phyloP scores from a whole-genome alignment of 805 yeast genomes.

The Saccharomyces cerevisiae region DNA sequence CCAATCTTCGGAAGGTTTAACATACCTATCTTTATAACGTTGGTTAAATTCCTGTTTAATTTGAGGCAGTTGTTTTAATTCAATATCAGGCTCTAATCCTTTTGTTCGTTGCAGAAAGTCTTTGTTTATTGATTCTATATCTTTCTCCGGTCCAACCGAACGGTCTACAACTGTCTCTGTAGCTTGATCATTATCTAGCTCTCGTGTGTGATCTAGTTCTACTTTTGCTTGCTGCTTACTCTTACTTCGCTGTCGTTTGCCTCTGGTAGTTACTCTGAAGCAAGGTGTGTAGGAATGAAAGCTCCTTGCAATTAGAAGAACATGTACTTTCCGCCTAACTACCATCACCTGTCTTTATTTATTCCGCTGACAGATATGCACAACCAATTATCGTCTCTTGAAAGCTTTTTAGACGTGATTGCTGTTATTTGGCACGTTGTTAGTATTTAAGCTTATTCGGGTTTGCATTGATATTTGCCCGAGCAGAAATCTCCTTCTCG shows the following conservation, averaged over 20 bases:
- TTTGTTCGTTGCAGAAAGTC: slow-evolving; percentile 18
- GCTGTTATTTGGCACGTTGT: not conserved
- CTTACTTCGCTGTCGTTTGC: not conserved
- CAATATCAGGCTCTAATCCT: slow-evolving; percentile 24
- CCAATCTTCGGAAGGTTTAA: slow-evolving; percentile 24
- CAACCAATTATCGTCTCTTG: not conserved
- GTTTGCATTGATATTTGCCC: not conserved
- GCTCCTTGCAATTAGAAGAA: not conserved
- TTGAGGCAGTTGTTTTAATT: slow-evolving; percentile 17
- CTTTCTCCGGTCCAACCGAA: not conserved
- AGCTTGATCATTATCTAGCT: not conserved
- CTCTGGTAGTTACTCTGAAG: not conserved
- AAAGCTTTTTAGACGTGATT: not conserved
- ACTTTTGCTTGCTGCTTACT: not conserved
- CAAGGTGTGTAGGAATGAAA: not conserved
- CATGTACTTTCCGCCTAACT: not conserved
- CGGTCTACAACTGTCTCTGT: not conserved
- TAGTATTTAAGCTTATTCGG: not conserved
- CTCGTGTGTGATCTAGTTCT: not conserved
- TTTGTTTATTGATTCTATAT: slow-evolving; percentile 13
- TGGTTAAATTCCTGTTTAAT: slow-evolving; percentile 14
- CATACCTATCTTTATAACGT: slow-evolving; percentile 16
- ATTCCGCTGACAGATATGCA: not conserved
- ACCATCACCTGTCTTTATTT: not conserved
- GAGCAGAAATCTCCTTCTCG: not conserved